Conservation (phyloP, 139 green algal genomes). For the Coccomyxa sp. region DNA sequence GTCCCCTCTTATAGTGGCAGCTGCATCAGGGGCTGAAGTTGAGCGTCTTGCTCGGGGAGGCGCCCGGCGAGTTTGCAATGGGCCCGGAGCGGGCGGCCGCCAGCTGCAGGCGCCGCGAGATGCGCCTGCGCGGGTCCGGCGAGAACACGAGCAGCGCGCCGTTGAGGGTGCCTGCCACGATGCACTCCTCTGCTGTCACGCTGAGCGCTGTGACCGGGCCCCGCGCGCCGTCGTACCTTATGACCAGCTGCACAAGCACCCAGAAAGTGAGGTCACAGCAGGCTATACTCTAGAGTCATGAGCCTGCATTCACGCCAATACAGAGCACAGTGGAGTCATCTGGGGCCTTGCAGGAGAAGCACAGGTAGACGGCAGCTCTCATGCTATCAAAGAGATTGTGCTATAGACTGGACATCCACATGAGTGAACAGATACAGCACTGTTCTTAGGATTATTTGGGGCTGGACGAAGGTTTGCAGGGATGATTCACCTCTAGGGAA, state of each 20-base stretch:
- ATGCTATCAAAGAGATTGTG: too few species aligned
- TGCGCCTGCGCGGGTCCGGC: constrained; percentile 32
- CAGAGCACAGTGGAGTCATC: too few species aligned
- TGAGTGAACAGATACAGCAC: too few species aligned
- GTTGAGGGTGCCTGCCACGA: constrained; percentile 27
- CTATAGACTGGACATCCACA: too few species aligned
- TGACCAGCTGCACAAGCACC: constrained; percentile 15
- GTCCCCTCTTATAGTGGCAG: too few species aligned
- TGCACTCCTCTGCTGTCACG: constrained; percentile 34
- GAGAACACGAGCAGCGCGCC: constrained; percentile 32
- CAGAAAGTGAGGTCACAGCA: too few species aligned
- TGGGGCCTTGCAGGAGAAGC: too few species aligned
- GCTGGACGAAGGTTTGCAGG: too few species aligned
- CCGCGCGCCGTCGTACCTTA: constrained; percentile 24
- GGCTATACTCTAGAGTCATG: too few species aligned
- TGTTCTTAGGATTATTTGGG: too few species aligned
- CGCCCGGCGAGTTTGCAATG: background rate
- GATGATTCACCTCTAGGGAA: constrained; percentile 36
- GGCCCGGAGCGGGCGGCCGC: background rate
- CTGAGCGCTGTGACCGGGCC: constrained; percentile 26
- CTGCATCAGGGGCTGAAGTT: background rate
- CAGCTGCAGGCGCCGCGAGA: constrained; percentile 18
- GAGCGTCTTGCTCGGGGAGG: background rate
- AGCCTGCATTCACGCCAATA: too few species aligned
- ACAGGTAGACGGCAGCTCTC: too few species aligned